These are phyloP conservation scores for Talaromyces nanjingensis DNA, from an alignment of 495 filamentous ascomycete genomes.

Conservation along the genomic window DNA sequence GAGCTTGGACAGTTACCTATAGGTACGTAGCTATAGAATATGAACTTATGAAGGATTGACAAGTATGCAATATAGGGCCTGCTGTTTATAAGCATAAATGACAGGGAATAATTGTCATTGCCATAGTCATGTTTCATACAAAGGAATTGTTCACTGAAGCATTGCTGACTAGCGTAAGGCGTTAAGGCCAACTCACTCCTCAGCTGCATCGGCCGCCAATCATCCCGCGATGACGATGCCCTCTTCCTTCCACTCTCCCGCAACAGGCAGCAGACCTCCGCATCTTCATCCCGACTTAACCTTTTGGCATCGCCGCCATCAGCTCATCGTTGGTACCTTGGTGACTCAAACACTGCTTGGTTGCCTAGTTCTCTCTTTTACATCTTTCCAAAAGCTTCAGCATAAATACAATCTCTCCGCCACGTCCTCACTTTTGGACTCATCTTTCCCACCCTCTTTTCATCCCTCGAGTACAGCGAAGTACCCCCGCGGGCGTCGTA, in stretches of 20 bases:
- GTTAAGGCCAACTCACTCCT: not conserved
- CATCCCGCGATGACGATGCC: not conserved
- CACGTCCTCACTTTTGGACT: not conserved
- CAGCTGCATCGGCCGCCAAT: not conserved
- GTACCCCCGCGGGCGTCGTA: not conserved
- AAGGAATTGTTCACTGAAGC: not conserved
- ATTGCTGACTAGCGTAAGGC: not conserved
- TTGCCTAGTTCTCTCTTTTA: not conserved
- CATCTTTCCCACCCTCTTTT: not conserved
- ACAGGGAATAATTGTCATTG: not conserved
- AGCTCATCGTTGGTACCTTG: not conserved
- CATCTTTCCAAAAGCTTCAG: not conserved
- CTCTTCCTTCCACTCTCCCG: not conserved
- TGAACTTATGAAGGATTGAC: no score
- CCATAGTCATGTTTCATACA: not conserved
- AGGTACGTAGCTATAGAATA: no score
- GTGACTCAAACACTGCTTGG: not conserved
- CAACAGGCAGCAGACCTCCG: slow-evolving; percentile 1
- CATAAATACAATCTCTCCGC: not conserved
- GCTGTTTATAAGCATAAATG: not conserved
- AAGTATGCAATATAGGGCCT: not conserved
- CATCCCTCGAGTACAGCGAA: not conserved
- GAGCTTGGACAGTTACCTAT: not conserved
- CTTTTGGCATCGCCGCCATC: not conserved
- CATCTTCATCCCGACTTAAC: not conserved